phyloP scores from a whole-genome alignment of 768 basidiomycete species.

The Amanita phalloides region DNA sequence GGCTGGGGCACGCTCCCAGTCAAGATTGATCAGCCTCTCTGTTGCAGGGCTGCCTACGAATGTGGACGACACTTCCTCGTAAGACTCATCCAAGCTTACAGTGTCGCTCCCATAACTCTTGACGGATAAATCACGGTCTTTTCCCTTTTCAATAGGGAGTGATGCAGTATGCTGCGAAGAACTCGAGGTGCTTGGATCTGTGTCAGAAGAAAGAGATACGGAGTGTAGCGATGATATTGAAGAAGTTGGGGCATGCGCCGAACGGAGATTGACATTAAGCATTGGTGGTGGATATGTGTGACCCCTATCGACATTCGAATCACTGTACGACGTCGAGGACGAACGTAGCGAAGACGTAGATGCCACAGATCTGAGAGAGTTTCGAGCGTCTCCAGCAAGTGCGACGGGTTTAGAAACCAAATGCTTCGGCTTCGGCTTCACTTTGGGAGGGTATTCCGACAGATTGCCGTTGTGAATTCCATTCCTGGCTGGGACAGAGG shows the following conservation, averaged over 20 bases:
- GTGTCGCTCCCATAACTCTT: constrained; percentile 25
- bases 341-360: constrained; percentile 20
- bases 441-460: constrained; percentile 36
- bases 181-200: constrained; percentile 30
- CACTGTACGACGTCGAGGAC: constrained; percentile 18
- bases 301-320: constrained; percentile 45
- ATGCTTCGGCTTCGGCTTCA: constrained; percentile 17
- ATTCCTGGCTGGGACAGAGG: constrained; percentile 3
- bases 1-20: constrained; percentile 39
- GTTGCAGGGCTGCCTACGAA: constrained; percentile 43
- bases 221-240: constrained; percentile 81
- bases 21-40: constrained; percentile 29
- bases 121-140: constrained; percentile 16
- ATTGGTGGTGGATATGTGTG: constrained; percentile 49
- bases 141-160: constrained; percentile 29
- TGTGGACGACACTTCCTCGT: constrained; percentile 53
- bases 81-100: constrained; percentile 58
- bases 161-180: constrained; percentile 33
- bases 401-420: constrained; percentile 10
- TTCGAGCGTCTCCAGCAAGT: constrained; percentile 51
- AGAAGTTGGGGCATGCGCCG: constrained; percentile 48
- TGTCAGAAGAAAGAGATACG: constrained; percentile 67
- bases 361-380: constrained; percentile 33
- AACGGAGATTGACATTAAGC: constrained; percentile 22
- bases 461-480: constrained; percentile 18